Conservation (phyloP, 768 basidiomycete species). For the Flagelloscypha sp. region DNA sequence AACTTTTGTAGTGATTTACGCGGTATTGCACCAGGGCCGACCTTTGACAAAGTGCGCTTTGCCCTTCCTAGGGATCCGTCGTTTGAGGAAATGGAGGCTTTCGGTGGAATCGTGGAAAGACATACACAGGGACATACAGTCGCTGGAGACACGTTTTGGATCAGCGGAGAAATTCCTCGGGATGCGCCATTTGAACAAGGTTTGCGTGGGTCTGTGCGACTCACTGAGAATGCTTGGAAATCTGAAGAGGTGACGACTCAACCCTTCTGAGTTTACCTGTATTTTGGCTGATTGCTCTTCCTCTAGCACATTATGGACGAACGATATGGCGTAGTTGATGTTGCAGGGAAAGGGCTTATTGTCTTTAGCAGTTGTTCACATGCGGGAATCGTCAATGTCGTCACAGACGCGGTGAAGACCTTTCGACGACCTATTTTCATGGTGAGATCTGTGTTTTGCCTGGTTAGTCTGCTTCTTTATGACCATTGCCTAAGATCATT, state of each 20-base stretch:
- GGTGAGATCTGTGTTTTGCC: conserved; percentile 28
- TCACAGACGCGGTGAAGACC: conserved; percentile 54
- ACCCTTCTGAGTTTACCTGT: background rate
- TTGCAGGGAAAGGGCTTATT: conserved; percentile 73
- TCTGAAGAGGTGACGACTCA: conserved; percentile 10
- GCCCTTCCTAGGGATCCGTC: conserved; percentile 64
- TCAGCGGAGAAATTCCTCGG: conserved; percentile 77
- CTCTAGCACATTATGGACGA: conserved; percentile 74
- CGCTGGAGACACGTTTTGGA: conserved; percentile 54
- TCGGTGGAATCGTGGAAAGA: conserved; percentile 49
- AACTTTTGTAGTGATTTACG: too few relatives aligned
- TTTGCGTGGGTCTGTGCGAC: conserved; percentile 58
- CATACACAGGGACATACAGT: conserved; percentile 57
- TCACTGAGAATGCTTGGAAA: conserved; percentile 27
- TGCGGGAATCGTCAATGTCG: conserved; percentile 81
- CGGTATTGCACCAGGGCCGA: conserved; percentile 63
- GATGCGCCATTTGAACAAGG: conserved; percentile 63
- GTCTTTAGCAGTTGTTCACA: conserved; percentile 77
- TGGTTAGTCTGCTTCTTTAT: background rate
- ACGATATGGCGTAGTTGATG: conserved; percentile 68
- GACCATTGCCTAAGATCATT: conserved; percentile 40
- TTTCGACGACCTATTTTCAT: conserved; percentile 70
- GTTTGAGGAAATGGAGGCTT: conserved; percentile 51
- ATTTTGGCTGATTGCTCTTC: conserved; percentile 1
- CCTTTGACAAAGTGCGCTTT: conserved; percentile 46